These are phyloP conservation scores for Centaurea solstitialis DNA, from an alignment of 129 eudicot genomes.

Conservation along the genomic window DNA sequence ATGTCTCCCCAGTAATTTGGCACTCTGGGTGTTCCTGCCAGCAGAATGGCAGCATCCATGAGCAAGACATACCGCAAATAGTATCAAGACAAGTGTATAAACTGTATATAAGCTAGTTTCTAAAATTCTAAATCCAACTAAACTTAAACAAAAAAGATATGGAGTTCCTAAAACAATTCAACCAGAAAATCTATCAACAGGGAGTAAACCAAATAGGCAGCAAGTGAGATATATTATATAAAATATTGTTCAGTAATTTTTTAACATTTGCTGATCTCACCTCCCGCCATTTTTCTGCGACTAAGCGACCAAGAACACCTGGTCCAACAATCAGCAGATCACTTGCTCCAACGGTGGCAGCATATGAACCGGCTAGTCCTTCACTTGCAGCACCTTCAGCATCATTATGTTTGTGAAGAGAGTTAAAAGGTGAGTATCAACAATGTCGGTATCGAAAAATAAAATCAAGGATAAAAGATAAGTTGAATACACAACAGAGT, in stretches of 20 bases:
- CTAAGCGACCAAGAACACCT: slow-evolving; percentile 91
- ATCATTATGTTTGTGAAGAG: slow-evolving; percentile 24
- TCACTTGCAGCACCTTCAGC: slow-evolving; percentile 48
- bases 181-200: not conserved
- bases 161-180: not conserved
- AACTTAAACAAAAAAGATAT: not conserved
- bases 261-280: slow-evolving; percentile 29
- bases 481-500: not conserved
- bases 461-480: not conserved
- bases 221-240: not conserved
- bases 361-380: slow-evolving; percentile 43
- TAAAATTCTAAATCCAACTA: not conserved
- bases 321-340: slow-evolving; percentile 96
- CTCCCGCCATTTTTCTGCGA: slow-evolving; percentile 82
- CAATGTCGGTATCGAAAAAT: not conserved
- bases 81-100: not conserved
- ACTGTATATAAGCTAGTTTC: slow-evolving; percentile 3
- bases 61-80: not conserved
- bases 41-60: slow-evolving; percentile 10
- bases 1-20: slow-evolving; percentile 81
- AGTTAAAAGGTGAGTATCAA: slow-evolving; percentile 8
- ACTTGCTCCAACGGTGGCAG: slow-evolving; percentile 54
- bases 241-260: not conserved
- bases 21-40: slow-evolving; percentile 79
- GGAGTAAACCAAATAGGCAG: not conserved